Conservation (phyloP, 2,329 filamentous ascomycete species). For the Tolypocladium cylindrosporum region DNA sequence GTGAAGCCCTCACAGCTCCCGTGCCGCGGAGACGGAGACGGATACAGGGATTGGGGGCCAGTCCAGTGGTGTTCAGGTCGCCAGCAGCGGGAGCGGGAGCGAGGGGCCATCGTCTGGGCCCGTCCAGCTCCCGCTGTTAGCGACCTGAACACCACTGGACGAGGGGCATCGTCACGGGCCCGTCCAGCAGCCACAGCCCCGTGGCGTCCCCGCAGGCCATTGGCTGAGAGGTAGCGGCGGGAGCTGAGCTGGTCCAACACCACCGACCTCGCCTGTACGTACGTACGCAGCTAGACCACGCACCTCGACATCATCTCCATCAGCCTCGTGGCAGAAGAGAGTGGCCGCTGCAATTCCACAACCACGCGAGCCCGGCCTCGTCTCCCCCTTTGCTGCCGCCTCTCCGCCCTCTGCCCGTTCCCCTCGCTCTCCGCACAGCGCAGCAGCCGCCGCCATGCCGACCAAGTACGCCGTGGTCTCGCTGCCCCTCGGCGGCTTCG, state of each 20-base stretch:
- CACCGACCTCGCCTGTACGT: not conserved
- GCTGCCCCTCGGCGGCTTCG: slow-evolving; percentile 77
- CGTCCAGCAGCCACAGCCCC: not conserved
- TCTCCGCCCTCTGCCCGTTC: not conserved
- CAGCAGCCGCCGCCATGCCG: slow-evolving; percentile 25
- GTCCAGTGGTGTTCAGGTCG: not conserved
- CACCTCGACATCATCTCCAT: not conserved
- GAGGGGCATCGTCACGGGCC: not conserved
- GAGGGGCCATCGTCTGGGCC: not conserved
- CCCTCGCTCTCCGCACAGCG: not conserved
- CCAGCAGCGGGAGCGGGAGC: not conserved
- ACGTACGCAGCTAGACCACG: not conserved
- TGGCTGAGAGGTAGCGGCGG: not conserved
- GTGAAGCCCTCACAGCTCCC: not conserved
- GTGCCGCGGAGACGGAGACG: not conserved
- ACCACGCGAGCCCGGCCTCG: not conserved
- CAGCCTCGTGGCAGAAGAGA: not conserved
- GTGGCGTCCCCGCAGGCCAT: not conserved
- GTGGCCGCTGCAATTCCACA: not conserved
- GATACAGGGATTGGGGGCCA: not conserved
- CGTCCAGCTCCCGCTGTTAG: too few species aligned
- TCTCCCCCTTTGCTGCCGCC: not conserved
- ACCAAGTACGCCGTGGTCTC: slow-evolving; percentile 80
- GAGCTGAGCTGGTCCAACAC: not conserved
- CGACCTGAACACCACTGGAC: too few species aligned